A percentile compares a stretch with the other conserved stretches of the same genome.
Conservation (phyloP, 2,329 filamentous ascomycete genomes). For the Claviceps africana region DNA sequence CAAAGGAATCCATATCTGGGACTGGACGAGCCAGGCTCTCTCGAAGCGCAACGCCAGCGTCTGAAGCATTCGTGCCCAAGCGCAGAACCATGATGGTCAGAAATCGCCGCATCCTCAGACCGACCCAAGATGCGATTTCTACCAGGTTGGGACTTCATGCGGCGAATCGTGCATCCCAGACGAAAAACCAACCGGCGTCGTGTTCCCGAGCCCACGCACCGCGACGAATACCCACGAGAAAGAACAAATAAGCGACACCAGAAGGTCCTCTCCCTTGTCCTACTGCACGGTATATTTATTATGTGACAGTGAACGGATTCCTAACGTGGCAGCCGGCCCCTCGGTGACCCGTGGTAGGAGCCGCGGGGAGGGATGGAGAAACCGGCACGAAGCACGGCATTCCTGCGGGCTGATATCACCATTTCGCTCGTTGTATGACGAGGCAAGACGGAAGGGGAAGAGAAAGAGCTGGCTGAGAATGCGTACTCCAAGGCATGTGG, state of each 20-base stretch:
- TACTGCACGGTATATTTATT: too few relatives aligned
- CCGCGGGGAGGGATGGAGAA: not conserved
- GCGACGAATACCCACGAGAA: not conserved
- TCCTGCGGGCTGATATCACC: not conserved
- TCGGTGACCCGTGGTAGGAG: too few relatives aligned
- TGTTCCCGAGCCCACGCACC: not conserved
- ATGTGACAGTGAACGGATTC: too few relatives aligned
- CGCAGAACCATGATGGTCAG: not conserved
- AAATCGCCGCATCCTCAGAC: not conserved
- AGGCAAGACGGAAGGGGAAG: not conserved
- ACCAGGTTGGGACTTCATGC: not conserved
- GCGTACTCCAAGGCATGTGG: too few relatives aligned
- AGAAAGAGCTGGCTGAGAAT: too few relatives aligned
- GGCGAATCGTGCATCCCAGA: not conserved
- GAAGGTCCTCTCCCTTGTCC: too few relatives aligned
- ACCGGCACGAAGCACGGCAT: not conserved
- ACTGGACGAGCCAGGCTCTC: too few relatives aligned
- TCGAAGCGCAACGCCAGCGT: not conserved
- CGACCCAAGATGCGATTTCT: not conserved
- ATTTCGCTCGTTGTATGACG: not conserved
- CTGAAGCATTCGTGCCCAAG: not conserved
- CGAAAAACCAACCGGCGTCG: not conserved
- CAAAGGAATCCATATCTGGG: not conserved
- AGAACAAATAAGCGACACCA: not conserved
- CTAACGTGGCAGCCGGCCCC: not conserved